Conservation (phyloP, 2,329 filamentous ascomycete species). For the Claviceps monticola region DNA sequence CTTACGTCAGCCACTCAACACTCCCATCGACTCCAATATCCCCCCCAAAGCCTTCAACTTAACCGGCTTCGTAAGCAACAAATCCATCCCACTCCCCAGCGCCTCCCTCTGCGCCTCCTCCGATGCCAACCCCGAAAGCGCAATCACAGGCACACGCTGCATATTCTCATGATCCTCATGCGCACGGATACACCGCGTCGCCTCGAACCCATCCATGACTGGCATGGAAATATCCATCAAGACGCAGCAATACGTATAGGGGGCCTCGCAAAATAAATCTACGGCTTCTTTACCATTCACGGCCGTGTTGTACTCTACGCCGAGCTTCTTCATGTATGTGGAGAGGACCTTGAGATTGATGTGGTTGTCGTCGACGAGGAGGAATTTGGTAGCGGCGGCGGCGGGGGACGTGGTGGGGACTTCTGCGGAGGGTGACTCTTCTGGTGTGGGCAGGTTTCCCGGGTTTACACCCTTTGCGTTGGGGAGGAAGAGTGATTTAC, state of each 20-base stretch:
- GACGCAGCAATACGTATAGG: slow-evolving; percentile 10
- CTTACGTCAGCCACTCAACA: neutral
- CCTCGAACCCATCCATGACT: slow-evolving; percentile 33
- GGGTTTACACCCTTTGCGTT: neutral
- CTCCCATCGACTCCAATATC: neutral
- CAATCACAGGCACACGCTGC: slow-evolving; percentile 30
- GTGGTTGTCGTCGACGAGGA: slow-evolving; percentile 23
- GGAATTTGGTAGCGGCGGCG: neutral
- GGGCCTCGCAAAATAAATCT: slow-evolving; percentile 10
- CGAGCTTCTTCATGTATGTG: slow-evolving; percentile 15
- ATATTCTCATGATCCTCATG: slow-evolving; percentile 30
- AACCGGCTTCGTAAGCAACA: slow-evolving; percentile 39
- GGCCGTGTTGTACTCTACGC: slow-evolving; percentile 10
- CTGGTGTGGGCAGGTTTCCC: neutral
- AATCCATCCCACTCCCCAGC: slow-evolving; percentile 33
- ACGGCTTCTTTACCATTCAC: slow-evolving; percentile 16
- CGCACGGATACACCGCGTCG: slow-evolving; percentile 30
- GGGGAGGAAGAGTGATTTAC: neutral
- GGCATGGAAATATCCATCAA: slow-evolving; percentile 40
- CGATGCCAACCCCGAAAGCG: slow-evolving; percentile 36
- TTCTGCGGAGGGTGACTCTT: neutral
- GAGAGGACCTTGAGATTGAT: slow-evolving; percentile 21
- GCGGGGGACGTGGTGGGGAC: neutral
- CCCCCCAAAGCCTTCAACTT: slow-evolving; percentile 20
- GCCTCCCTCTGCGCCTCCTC: slow-evolving; percentile 34